phyloP scores from a whole-genome alignment of 768 basidiomycete genomes.

The Gloeopeniophorella convolvens region DNA sequence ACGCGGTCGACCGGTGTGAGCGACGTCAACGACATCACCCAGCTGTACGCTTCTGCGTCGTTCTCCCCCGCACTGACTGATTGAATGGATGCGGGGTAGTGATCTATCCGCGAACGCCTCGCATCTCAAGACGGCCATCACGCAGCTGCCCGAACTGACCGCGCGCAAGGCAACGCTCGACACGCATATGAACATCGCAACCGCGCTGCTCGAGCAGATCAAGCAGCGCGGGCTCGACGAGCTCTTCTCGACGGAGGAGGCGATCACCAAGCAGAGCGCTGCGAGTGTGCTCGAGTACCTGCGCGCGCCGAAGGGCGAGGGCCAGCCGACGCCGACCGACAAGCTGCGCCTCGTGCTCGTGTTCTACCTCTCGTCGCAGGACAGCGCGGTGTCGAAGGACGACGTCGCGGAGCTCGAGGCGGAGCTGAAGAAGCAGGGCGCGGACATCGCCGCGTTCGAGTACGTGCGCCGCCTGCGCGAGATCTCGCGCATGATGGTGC shows the following conservation, averaged over 20 bases:
- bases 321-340: conserved; percentile 65
- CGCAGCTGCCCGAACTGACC: conserved; percentile 91
- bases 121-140: conserved; percentile 95
- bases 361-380: conserved; percentile 85
- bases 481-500: conserved; percentile 85
- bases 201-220: conserved; percentile 89
- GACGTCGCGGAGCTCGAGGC: conserved; percentile 85
- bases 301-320: conserved; percentile 62
- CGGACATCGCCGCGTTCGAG: conserved; percentile 77
- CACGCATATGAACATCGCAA: conserved; percentile 99
- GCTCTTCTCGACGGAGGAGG: conserved; percentile 95
- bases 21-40: conserved; percentile 91
- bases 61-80: background rate
- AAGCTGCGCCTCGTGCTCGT: conserved; percentile 93
- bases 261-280: conserved; percentile 80
- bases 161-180: conserved; percentile 95
- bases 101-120: conserved; percentile 91
- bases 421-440: conserved; percentile 77
- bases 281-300: conserved; percentile 80
- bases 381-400: conserved; percentile 77
- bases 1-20: conserved; percentile 94
- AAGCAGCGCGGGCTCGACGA: conserved; percentile 93
- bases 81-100: conserved; percentile 32
- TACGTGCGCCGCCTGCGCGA: conserved; percentile 90
- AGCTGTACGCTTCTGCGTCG: conserved; percentile 58